Evolutionary conservation across 2,329 filamentous ascomycete genomes (phyloP), one percentile per base, ranked within the genome.

Genomic region (Chalaropsis thielavioides): DNA sequence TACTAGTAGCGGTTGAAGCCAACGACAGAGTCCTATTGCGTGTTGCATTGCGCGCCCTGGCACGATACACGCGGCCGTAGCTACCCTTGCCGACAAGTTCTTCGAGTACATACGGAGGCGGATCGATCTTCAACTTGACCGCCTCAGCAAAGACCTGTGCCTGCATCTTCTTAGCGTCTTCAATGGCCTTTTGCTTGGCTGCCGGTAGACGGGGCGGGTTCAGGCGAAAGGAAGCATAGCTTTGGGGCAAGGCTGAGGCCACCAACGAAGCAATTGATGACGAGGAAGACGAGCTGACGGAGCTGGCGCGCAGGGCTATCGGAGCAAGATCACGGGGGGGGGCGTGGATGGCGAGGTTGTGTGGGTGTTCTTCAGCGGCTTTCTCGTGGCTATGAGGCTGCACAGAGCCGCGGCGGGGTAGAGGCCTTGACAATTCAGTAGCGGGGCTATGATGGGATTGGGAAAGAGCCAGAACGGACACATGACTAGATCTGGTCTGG

Each of bases 11-110:
- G 8, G 22, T 35, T 3, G n/a, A 40, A 35, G 19, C n/a, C 51
- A 6, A 38, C 4, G 24, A n/a, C 11, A 10, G n/a, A 13, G n/a
- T 22, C 35, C 40, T 54, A 3, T 31, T 60, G 22, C 22, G 77
- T 74, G 19, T 2, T 46, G 38, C 51, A n/a, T 5, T 22, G 15
- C 10, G 22, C 22, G n/a, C 41, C 41, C 74, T 77, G 40, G 80
- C 85, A 73, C 88, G 89, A 75, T 88, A 90, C 17, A 90, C 87
- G 43, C 86, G 81, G 1, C 87, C 87, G 71, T 87, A 90, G 67
- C 83, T 84, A 54, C 87, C 87, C 72, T 90, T 90, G 65, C 87
- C 87, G 69, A 89, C 89, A 64, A 90, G 77, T 73, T 90, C 87
- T 13, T 81, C 78, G 43, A 90, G 83, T n/a, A 80, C 79, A 69